A percentile compares a stretch with the other conserved stretches of the same genome.
phyloP scores from a whole-genome alignment of 148 eudicot genomes.

The Euryodendron excelsum region DNA sequence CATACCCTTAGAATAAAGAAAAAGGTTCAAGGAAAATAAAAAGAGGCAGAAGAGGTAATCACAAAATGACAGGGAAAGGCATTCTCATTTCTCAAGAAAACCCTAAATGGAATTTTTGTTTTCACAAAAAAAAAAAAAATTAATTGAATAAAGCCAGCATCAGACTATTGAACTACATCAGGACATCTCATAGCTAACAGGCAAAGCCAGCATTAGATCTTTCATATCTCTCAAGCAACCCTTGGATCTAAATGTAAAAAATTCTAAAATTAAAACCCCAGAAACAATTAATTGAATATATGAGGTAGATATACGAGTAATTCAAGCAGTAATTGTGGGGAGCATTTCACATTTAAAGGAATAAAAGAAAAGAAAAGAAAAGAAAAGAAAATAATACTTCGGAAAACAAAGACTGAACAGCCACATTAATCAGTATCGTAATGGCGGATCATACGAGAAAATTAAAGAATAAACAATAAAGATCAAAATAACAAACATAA shows the following conservation, averaged over 20 bases:
- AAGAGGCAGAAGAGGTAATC: neutral
- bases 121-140: too few species aligned
- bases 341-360: too few species aligned
- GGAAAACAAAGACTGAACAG: neutral
- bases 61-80: neutral
- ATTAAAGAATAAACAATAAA: neutral
- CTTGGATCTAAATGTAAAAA: neutral
- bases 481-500: neutral
- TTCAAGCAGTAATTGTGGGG: neutral
- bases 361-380: neutral
- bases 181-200: neutral
- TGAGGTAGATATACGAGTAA: neutral
- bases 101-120: neutral
- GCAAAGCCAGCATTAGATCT: slow-evolving; percentile 2
- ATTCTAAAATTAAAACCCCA: neutral
- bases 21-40: neutral
- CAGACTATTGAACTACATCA: neutral
- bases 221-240: neutral
- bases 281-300: neutral
- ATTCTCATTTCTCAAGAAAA: neutral
- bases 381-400: neutral
- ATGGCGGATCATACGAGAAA: neutral
- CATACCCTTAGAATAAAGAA: neutral
- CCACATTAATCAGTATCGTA: slow-evolving; percentile 2
- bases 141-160: too few species aligned